Conservation (phyloP, 2,329 filamentous ascomycete species). For the Monilinia laxa region DNA sequence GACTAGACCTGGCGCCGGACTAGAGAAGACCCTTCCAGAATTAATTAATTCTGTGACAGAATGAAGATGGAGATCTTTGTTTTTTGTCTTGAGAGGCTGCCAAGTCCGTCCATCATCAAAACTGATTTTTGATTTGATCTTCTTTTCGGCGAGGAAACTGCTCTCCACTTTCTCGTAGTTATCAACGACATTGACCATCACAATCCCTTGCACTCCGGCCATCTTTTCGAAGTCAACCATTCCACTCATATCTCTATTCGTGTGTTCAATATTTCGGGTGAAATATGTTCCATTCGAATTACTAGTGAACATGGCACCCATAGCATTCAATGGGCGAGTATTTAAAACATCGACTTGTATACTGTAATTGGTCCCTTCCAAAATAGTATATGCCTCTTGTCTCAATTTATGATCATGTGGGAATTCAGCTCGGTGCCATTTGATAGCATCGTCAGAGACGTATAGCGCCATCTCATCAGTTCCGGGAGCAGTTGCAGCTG, state of each 20-base stretch:
- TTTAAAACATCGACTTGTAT: conserved; percentile 94
- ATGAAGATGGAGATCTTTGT: conserved; percentile 76
- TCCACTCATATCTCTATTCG: conserved; percentile 75
- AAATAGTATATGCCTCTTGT: conserved; percentile 86
- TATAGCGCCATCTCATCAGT: conserved; percentile 92
- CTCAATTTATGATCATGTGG: conserved; percentile 74
- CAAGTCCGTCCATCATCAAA: conserved; percentile 95
- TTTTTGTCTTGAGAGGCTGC: conserved; percentile 65
- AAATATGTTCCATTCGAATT: conserved; percentile 98
- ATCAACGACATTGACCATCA: conserved; percentile 83
- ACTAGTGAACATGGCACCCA: conserved; percentile 90
- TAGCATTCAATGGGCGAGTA: conserved; percentile 60
- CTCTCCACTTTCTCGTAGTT: conserved; percentile 76
- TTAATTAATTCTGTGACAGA: conserved; percentile 86
- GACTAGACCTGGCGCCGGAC: conserved; percentile 85
- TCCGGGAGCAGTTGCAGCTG: conserved; percentile 73
- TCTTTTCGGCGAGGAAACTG: conserved; percentile 54
- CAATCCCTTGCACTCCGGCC: conserved; percentile 84
- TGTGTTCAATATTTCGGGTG: conserved; percentile 85
- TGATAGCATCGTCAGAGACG: conserved; percentile 77
- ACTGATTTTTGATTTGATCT: conserved; percentile 77
- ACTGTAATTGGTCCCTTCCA: conserved; percentile 97
- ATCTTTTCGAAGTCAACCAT: conserved; percentile 96
- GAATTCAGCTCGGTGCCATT: conserved; percentile 92
- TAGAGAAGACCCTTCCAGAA: conserved; percentile 85